Conservation (phyloP, 2,329 filamentous ascomycete genomes). For the Pseudopithomyces maydicus region DNA sequence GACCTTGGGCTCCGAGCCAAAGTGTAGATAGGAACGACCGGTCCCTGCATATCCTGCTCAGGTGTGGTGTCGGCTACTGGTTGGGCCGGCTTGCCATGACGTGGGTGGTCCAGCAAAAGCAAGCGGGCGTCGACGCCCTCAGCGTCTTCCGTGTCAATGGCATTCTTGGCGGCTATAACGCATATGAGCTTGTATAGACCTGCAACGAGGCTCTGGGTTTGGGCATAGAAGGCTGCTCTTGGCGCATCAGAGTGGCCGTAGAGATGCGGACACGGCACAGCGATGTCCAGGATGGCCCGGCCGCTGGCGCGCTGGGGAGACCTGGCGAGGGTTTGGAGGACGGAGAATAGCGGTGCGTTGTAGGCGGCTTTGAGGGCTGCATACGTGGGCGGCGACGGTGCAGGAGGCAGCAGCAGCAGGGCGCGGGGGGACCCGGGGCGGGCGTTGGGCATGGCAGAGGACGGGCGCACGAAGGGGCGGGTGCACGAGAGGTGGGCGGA, state of each 20-base stretch:
- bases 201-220: slow-evolving; percentile 76
- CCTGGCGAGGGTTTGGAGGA: slow-evolving; percentile 48
- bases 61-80: slow-evolving; percentile 27
- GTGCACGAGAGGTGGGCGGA: background rate
- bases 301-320: slow-evolving; percentile 32
- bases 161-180: slow-evolving; percentile 68
- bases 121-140: slow-evolving; percentile 78
- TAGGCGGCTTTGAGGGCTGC: slow-evolving; percentile 51
- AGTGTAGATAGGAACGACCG: slow-evolving; percentile 55
- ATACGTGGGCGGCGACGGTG: slow-evolving; percentile 46
- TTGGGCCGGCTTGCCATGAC: slow-evolving; percentile 31
- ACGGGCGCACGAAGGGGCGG: slow-evolving; percentile 8
- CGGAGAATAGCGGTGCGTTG: slow-evolving; percentile 47
- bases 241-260: slow-evolving; percentile 56
- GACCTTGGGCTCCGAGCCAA: slow-evolving; percentile 56
- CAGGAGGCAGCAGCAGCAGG: slow-evolving; percentile 53
- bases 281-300: slow-evolving; percentile 60
- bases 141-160: slow-evolving; percentile 66
- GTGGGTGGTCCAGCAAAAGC: slow-evolving; percentile 69
- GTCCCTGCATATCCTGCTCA: slow-evolving; percentile 49
- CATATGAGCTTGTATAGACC: slow-evolving; percentile 79
- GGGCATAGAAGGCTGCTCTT: slow-evolving; percentile 65
- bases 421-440: slow-evolving; percentile 24
- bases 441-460: slow-evolving; percentile 35
- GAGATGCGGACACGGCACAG: slow-evolving; percentile 67